phyloP scores from a whole-genome alignment of 2,329 filamentous ascomycete genomes.

The Plectosphaerella sp. region DNA sequence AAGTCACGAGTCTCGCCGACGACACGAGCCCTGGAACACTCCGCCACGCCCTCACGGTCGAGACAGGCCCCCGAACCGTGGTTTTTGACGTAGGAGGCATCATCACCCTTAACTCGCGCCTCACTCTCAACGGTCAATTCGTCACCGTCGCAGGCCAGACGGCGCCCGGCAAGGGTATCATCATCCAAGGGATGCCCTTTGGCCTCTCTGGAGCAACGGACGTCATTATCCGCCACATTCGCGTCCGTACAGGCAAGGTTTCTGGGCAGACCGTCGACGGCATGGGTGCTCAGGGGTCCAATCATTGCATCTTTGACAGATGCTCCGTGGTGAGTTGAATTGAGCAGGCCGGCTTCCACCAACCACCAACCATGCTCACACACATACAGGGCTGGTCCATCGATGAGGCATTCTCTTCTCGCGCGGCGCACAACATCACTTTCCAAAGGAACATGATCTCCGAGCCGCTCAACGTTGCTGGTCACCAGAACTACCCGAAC shows the following conservation, averaged over 20 bases:
- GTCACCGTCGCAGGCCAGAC: conserved; percentile 43
- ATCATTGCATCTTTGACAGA: conserved; percentile 26
- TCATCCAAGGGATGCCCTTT: conserved; percentile 22
- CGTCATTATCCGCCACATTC: conserved; percentile 17
- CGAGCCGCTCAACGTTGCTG: conserved; percentile 28
- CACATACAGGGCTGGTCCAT: conserved; percentile 21
- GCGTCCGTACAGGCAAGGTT: conserved; percentile 23
- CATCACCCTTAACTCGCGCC: conserved; percentile 38
- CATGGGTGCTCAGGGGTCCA: conserved; percentile 28
- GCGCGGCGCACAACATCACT: conserved; percentile 26
- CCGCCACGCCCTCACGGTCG: conserved; percentile 30
- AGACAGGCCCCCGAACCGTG: conserved; percentile 35
- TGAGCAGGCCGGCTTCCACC: too few relatives aligned
- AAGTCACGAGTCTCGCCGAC: conserved; percentile 30
- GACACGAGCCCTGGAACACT: conserved; percentile 23
- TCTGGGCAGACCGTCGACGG: conserved; percentile 25
- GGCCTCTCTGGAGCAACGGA: conserved; percentile 24
- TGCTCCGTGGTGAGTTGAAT: conserved; percentile 20
- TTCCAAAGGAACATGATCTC: conserved; percentile 29
- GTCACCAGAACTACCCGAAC: conserved; percentile 28
- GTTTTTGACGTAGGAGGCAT: conserved; percentile 43
- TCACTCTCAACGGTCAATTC: conserved; percentile 38
- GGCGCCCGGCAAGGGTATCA: conserved; percentile 37
- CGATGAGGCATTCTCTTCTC: conserved; percentile 27
- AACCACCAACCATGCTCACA: background rate